These are phyloP conservation scores for Xylaria sp. DNA, from an alignment of 2,329 filamentous ascomycete genomes.

Conservation along the genomic window DNA sequence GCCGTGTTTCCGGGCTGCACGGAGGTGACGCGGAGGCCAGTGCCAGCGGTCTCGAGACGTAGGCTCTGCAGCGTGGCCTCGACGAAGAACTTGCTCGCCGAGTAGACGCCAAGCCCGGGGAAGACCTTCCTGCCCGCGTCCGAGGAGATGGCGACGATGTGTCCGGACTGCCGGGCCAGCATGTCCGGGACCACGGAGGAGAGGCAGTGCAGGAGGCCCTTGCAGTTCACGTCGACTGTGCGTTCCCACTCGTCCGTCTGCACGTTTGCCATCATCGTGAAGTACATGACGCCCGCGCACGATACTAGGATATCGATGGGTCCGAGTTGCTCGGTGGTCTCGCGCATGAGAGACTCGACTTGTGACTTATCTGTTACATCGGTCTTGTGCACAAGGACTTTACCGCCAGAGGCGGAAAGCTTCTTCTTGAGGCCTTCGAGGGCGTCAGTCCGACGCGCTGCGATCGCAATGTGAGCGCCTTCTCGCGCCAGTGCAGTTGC, in stretches of 20 bases:
- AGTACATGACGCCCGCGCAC: constrained; percentile 89
- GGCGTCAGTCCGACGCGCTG: constrained; percentile 75
- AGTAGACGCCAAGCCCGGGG: constrained; percentile 84
- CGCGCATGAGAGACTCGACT: constrained; percentile 72
- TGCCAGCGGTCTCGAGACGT: constrained; percentile 79
- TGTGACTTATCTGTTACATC: constrained; percentile 76
- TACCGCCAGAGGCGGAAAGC: constrained; percentile 64
- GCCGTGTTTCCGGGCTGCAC: constrained; percentile 82
- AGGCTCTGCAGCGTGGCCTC: constrained; percentile 82
- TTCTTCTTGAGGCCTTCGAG: constrained; percentile 74
- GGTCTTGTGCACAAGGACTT: constrained; percentile 75
- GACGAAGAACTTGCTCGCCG: constrained; percentile 86
- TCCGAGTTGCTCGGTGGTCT: constrained; percentile 71
- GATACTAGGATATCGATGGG: constrained; percentile 82
- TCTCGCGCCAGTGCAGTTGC: constrained; percentile 75
- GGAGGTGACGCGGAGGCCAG: constrained; percentile 76
- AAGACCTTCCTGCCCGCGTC: constrained; percentile 86
- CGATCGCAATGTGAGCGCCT: constrained; percentile 78
- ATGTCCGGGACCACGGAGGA: constrained; percentile 76
- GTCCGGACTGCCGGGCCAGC: constrained; percentile 74
- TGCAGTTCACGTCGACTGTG: constrained; percentile 88
- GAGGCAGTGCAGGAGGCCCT: constrained; percentile 79
- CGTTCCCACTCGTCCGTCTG: constrained; percentile 81
- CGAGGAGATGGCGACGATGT: constrained; percentile 84
- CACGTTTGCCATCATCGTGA: constrained; percentile 84